Conservation (phyloP, 768 basidiomycete genomes). For the Lentinus brumalis region DNA sequence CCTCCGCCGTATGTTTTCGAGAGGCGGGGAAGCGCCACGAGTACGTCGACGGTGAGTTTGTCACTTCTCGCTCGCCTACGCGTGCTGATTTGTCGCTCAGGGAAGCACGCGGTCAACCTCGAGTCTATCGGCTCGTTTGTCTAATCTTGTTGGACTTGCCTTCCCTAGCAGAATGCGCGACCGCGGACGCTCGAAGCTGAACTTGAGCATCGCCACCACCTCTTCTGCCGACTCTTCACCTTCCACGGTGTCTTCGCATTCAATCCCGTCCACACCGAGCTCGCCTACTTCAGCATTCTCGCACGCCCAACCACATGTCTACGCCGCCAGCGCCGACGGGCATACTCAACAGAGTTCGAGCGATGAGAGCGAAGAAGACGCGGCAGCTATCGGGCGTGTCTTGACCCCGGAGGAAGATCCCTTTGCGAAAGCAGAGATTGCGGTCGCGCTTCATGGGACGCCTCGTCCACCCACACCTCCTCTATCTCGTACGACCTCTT, state of each 20-base stretch:
- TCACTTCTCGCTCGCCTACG: not conserved
- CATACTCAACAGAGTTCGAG: not conserved
- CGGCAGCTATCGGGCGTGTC: constrained; percentile 26
- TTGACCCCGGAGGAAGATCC: constrained; percentile 32
- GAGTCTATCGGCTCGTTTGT: constrained; percentile 24
- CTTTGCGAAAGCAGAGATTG: constrained; percentile 28
- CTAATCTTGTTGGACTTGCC: constrained; percentile 19
- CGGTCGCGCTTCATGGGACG: constrained; percentile 7
- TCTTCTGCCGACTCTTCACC: constrained; percentile 20
- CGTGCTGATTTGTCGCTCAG: constrained; percentile 9
- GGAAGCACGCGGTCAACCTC: constrained; percentile 24
- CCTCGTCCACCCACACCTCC: constrained; percentile 15
- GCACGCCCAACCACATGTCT: constrained; percentile 8
- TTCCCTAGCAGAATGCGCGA: constrained; percentile 19
- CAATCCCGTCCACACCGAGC: constrained; percentile 5
- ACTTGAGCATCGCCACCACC: constrained; percentile 17
- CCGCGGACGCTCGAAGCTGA: constrained; percentile 27
- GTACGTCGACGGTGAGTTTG: constrained; percentile 21
- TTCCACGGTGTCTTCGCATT: constrained; percentile 3
- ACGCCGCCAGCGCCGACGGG: constrained; percentile 1
- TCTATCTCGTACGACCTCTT: constrained; percentile 6
- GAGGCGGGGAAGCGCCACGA: constrained; percentile 28
- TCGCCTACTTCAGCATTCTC: constrained; percentile 11
- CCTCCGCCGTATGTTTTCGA: constrained; percentile 27
- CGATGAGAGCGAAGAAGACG: constrained; percentile 15